Percentiles rank a stretch among this genome's conserved stretches.
Conservation (phyloP, 352 stramenopile species). For the Phytophthora ohioensis region DNA sequence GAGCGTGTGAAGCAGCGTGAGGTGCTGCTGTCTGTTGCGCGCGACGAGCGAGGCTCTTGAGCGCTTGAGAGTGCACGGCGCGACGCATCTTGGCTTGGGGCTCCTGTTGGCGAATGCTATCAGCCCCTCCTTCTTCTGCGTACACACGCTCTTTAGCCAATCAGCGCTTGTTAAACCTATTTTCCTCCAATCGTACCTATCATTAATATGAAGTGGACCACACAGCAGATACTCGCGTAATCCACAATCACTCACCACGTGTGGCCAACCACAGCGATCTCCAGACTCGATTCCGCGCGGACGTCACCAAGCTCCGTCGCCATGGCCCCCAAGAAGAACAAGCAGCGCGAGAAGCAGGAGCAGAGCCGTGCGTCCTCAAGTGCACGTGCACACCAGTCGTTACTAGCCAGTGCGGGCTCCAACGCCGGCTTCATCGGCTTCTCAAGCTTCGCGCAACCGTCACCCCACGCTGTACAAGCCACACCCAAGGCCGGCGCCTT, state of each 20-base stretch:
- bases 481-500: conserved; percentile 24
- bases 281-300: conserved; percentile 3
- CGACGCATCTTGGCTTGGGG: conserved; percentile 57
- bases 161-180: neutral
- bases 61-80: conserved; percentile 46
- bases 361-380: conserved; percentile 85
- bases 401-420: conserved; percentile 48
- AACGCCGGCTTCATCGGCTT: conserved; percentile 77
- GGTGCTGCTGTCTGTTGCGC: conserved; percentile 1
- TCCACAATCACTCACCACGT: conserved; percentile 35
- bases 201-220: conserved; percentile 15
- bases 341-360: conserved; percentile 89
- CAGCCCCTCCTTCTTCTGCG: conserved; percentile 24
- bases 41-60: conserved; percentile 53
- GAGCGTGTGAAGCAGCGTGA: neutral
- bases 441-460: conserved; percentile 58
- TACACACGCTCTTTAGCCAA: conserved; percentile 15
- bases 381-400: conserved; percentile 71
- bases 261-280: neutral
- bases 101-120: conserved; percentile 28
- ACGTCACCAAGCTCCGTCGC: neutral
- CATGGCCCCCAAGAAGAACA: conserved; percentile 82
- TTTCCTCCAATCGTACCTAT: conserved; percentile 36
- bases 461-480: conserved; percentile 26
- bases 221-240: neutral